Base-by-base conservation (phyloP, 2,329 filamentous ascomycete species). In the Xylaria sp. region DNA sequence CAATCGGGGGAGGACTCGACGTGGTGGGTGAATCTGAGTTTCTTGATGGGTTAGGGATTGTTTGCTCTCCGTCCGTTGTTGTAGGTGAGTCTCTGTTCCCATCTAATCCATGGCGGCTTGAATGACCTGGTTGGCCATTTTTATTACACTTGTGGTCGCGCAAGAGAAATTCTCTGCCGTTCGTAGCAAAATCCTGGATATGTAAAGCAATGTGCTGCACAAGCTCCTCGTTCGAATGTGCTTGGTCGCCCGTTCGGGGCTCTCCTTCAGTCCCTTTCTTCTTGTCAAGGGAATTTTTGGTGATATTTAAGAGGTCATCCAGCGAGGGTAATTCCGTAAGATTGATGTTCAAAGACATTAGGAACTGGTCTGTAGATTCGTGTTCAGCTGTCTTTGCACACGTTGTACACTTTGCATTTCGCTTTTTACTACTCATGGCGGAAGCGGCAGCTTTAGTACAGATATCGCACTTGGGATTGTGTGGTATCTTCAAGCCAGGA, bases 51-150 rank as follows among this genome's bases (percentile, higher is more conserved):
- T 45, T 34, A 60, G 57, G 52, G 48, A 45, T 20, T 39, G 70
- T 46, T 39, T 56, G 66, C 36, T 65, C 65, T n/a, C 59, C 13
- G 30, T 50, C 55, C 36, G 70, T 64, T 43, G 66, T 60, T 50
- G 68, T 46, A 65, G 72, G 73, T 58, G 70, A 75, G 67, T 76
- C 74, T 64, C 73, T 64, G 48, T 74, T 74, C 48, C 74, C 72
- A 63, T 76, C 74, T 32, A 75, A 68, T 50, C 74, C 73, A 25
- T 75, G 73, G 55, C 59, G 60, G 48, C 43, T 53, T 23, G 48
- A 43, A 28, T 63, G 66, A 12, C 63, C 66, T 12, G 63, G 53
- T 34, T 55, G 66, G 13, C 60, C 57, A 43, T 67, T 25, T 23
- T 65, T 30, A 18, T 67, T 65, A 46, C 66, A 69, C 25, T 60